These are phyloP conservation scores for Kluyveromyces nonfermentans DNA, from an alignment of 805 yeast species.

Conservation along the genomic window DNA sequence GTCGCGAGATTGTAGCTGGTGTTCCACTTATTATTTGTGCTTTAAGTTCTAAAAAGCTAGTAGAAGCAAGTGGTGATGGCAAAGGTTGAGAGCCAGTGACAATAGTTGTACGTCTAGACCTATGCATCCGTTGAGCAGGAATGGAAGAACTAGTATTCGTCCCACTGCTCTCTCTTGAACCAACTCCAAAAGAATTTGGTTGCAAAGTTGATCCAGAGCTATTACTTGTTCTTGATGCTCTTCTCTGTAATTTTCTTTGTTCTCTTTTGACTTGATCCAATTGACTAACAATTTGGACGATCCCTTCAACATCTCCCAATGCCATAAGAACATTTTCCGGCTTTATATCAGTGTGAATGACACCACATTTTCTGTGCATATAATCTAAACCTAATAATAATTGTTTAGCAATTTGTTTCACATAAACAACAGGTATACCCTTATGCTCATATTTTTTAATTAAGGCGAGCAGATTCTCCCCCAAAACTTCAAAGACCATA, in stretches of 20 bases:
- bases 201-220: constrained; percentile 8
- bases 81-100: constrained; percentile 89
- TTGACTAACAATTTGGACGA: constrained; percentile 57
- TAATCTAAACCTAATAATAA: constrained; percentile 57
- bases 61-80: constrained; percentile 74
- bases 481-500: constrained; percentile 96
- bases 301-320: constrained; percentile 74
- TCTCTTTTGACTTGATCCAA: constrained; percentile 43
- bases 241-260: constrained; percentile 34
- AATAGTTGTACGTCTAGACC: constrained; percentile 62
- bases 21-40: constrained; percentile 17
- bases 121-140: constrained; percentile 17
- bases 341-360: constrained; percentile 69
- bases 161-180: not conserved
- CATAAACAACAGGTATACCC: constrained; percentile 69
- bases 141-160: constrained; percentile 7
- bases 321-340: constrained; percentile 74
- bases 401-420: constrained; percentile 76
- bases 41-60: constrained; percentile 29
- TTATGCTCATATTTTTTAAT: constrained; percentile 69
- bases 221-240: constrained; percentile 24
- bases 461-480: constrained; percentile 82
- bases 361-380: constrained; percentile 54
- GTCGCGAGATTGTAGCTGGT: constrained; percentile 9
- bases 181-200: not conserved